These are phyloP conservation scores for Penicillium sp. DNA, from an alignment of 2,329 filamentous ascomycete species.

Conservation along the genomic window DNA sequence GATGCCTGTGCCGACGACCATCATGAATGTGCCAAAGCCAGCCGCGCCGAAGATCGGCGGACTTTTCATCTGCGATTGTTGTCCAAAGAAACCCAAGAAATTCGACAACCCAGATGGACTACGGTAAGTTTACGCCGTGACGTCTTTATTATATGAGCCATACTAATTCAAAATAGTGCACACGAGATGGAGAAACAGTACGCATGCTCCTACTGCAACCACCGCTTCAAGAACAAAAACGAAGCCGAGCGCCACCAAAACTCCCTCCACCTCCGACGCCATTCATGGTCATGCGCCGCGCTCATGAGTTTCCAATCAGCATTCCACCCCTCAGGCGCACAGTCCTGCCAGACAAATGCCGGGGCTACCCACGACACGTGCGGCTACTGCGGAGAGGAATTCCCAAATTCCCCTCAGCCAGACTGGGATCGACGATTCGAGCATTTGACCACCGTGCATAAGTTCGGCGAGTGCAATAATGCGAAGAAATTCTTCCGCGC, in stretches of 20 bases:
- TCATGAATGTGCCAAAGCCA: slow-evolving; percentile 34
- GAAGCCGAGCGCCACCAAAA: slow-evolving; percentile 96
- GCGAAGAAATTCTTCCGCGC: slow-evolving; percentile 97
- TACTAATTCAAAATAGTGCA: slow-evolving; percentile 52
- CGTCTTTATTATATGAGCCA: not conserved
- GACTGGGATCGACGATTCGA: slow-evolving; percentile 86
- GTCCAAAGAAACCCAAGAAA: slow-evolving; percentile 94
- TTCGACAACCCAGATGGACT: slow-evolving; percentile 83
- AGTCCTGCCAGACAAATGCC: slow-evolving; percentile 34
- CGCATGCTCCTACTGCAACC: slow-evolving; percentile 85
- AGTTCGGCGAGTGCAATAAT: slow-evolving; percentile 97
- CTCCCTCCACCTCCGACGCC: slow-evolving; percentile 82
- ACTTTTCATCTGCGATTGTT: slow-evolving; percentile 82
- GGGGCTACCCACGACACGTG: slow-evolving; percentile 65
- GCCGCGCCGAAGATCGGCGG: slow-evolving; percentile 52
- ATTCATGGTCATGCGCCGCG: slow-evolving; percentile 96
- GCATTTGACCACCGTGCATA: slow-evolving; percentile 88
- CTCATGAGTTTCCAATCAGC: slow-evolving; percentile 72
- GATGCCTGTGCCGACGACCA: slow-evolving; percentile 44
- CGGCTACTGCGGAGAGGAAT: slow-evolving; percentile 94
- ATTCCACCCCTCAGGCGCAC: slow-evolving; percentile 73
- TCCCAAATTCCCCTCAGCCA: slow-evolving; percentile 68
- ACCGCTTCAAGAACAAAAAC: slow-evolving; percentile 98
- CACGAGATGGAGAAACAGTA: slow-evolving; percentile 97
- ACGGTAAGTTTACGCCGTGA: slow-evolving; percentile 56